Conservation (phyloP, 257 asterid genomes). For the Solanum chilense region DNA sequence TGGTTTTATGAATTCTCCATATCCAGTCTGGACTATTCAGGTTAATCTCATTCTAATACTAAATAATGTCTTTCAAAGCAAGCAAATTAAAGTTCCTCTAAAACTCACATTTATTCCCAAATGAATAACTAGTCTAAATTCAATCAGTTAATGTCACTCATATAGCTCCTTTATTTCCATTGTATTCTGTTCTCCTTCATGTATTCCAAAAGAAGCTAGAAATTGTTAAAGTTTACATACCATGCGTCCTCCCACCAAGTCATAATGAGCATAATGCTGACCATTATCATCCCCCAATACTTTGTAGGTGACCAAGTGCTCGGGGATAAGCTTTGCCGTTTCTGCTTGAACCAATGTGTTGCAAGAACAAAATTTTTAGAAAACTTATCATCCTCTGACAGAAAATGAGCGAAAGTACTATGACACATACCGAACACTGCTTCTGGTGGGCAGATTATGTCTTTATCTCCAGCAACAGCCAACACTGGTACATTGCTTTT, state of each 20-base stretch:
- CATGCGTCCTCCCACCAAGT: slow-evolving; percentile 87
- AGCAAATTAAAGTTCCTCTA: neutral
- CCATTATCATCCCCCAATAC: slow-evolving; percentile 70
- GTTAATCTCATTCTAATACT: neutral
- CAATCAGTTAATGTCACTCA: neutral
- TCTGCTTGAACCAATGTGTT: slow-evolving; percentile 31
- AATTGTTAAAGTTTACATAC: slow-evolving; percentile 25
- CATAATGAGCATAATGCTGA: slow-evolving; percentile 97
- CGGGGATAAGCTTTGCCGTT: slow-evolving; percentile 64
- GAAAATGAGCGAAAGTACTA: neutral
- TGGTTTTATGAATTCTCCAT: neutral
- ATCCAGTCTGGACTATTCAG: neutral
- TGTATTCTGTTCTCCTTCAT: neutral
- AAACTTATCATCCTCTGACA: neutral
- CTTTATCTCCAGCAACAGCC: slow-evolving; percentile 90
- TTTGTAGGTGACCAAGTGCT: slow-evolving; percentile 67
- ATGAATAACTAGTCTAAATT: neutral
- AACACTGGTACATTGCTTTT: slow-evolving; percentile 57
- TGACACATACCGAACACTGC: slow-evolving; percentile 69
- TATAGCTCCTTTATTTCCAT: neutral
- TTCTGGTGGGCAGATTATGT: slow-evolving; percentile 93
- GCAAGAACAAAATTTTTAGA: neutral
- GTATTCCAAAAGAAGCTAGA: neutral
- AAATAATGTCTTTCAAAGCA: neutral
- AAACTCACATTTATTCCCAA: neutral